Evolutionary conservation across 2,329 filamentous ascomycete species (phyloP).

Genomic region (Drechslerella stenobrocha): DNA sequence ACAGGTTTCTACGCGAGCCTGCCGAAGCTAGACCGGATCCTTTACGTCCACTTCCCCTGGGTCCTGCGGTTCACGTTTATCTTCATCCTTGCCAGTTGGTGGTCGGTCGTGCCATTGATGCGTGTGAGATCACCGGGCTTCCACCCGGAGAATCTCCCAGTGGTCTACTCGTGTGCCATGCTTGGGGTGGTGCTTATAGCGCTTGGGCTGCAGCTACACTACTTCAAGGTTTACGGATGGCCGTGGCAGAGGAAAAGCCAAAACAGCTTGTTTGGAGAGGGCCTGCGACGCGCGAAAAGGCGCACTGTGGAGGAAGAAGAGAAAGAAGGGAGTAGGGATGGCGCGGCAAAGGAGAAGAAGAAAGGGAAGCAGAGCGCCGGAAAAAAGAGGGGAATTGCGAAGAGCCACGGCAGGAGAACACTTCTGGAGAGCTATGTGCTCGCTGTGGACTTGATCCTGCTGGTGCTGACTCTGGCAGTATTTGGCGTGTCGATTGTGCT

Average conservation of each 20-base stretch:
- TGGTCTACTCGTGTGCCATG: conserved; percentile 25
- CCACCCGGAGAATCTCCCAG: conserved; percentile 32
- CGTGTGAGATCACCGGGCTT: conserved; percentile 8
- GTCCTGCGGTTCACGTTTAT: conserved; percentile 23
- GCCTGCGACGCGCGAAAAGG: too few species aligned
- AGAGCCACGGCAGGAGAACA: conserved; percentile 4
- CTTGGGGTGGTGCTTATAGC: conserved; percentile 9
- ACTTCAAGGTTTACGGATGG: conserved; percentile 6
- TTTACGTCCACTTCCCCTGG: conserved; percentile 33
- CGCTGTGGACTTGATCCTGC: conserved; percentile 17
- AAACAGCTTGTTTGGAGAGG: neutral
- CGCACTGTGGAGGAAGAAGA: too few species aligned
- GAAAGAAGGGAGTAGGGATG: neutral
- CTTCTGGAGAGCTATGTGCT: conserved; percentile 26
- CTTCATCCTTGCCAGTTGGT: conserved; percentile 35
- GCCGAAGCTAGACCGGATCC: neutral
- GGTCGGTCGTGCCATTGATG: conserved; percentile 37
- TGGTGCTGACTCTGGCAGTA: conserved; percentile 23
- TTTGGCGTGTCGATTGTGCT: conserved; percentile 28
- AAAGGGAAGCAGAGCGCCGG: neutral
- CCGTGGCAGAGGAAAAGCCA: conserved; percentile 13
- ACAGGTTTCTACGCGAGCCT: neutral
- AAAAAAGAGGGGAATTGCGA: conserved; percentile 2
- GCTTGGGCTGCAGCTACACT: conserved; percentile 8
- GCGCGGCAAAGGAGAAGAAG: neutral